A percentile compares a stretch with the other conserved stretches of the same genome.
phyloP scores from a whole-genome alignment of 2,329 filamentous ascomycete genomes.

The Ophiostoma pallidulum region DNA sequence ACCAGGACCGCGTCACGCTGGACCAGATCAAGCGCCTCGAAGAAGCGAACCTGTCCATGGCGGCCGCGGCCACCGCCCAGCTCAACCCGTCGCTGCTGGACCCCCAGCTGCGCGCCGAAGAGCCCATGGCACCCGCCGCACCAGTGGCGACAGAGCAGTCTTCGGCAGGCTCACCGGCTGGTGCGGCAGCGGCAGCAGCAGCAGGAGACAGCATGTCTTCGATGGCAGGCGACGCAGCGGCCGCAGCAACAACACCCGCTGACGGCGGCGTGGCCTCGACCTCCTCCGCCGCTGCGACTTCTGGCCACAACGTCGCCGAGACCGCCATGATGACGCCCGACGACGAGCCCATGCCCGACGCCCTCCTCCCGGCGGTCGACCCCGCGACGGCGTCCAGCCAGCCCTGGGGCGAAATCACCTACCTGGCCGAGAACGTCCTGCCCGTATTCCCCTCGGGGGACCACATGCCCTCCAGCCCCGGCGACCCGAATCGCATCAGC shows the following conservation, averaged over 20 bases:
- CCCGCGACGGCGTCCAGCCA: conserved; percentile 24
- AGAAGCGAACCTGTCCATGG: conserved; percentile 43
- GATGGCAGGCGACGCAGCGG: too few species aligned
- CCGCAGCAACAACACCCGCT: background rate
- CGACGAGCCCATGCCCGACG: conserved; percentile 10
- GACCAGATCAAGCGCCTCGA: conserved; percentile 43
- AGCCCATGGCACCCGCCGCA: conserved; percentile 13
- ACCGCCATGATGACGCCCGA: conserved; percentile 10
- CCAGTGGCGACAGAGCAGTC: background rate
- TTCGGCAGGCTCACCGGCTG: background rate
- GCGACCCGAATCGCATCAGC: conserved; percentile 33
- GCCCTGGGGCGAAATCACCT: conserved; percentile 47
- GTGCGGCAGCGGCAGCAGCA: conserved; percentile 7
- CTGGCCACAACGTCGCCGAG: conserved; percentile 1
- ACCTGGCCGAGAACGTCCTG: conserved; percentile 29
- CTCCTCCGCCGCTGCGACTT: background rate
- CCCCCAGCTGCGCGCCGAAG: conserved; percentile 28
- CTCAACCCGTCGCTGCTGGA: conserved; percentile 47
- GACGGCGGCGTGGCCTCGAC: too few species aligned
- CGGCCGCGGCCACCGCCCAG: conserved; percentile 46
- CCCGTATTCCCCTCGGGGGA: conserved; percentile 20
- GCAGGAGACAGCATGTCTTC: background rate
- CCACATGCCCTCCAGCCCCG: conserved; percentile 5
- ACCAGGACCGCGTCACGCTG: conserved; percentile 14
- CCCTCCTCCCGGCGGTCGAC: conserved; percentile 1